Evolutionary conservation across 148 eudicot species (phyloP), one percentile per base, ranked within the genome.

Genomic region (Rhododendron molle): DNA sequence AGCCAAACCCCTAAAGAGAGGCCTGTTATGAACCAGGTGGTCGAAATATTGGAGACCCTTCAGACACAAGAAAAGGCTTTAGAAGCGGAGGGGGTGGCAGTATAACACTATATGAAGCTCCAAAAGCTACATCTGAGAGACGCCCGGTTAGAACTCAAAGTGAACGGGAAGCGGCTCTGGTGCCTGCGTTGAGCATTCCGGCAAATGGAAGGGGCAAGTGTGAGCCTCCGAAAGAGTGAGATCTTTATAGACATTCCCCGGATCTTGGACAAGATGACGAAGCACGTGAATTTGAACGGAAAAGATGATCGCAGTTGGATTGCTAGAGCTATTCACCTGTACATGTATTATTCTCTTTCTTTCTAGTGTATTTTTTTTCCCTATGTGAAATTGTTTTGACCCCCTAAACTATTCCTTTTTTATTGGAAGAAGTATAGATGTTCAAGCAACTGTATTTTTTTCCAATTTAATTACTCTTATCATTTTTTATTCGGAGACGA

Each of bases 1-100:
- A 93, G 98, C 89, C 92, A 92, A 86, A 95, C 91, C 86, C 96
- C 98, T 0, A 93, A 93, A 87, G 93, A 93, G 32, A 90, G 98
- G 86, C 98, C 98, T 5, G 85, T 86, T 21, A 93, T 95, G 98
- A 92, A 88, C 87, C 95, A 92, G 78, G 98, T 92, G 30, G 98
- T 95, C 8, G 98, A 93, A 81, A 88, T 93, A 83, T 92, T 95
- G 16, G 95, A 92, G 89, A 84, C 91, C 32, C 85, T 93, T 82
- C 90, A 92, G 81, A 87, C 85, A 47, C 92, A 86, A 72, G 93
- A 92, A 26, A 85, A 20, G 93, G 90, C 69, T 76, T 91, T 44
- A 89, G 88, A 78, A 86, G 83, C 73, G 94, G 90, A 67, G 84
- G 83, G 60, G 85, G 81, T 10, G 91, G 92, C 9, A 83, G 88